Conservation (phyloP, 495 filamentous ascomycete genomes). For the Parathielavia appendiculata region DNA sequence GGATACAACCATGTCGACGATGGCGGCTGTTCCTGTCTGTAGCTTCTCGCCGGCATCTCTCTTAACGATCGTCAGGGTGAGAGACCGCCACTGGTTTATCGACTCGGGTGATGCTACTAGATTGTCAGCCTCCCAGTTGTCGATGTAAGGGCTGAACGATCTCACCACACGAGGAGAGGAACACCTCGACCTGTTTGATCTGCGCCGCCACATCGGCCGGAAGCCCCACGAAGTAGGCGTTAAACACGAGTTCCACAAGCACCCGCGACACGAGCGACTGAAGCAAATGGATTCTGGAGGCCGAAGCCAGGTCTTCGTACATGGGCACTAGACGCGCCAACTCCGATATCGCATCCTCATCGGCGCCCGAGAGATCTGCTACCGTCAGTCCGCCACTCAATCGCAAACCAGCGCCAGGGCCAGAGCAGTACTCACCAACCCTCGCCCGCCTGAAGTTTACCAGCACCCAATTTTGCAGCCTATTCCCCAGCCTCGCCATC, state of each 20-base stretch:
- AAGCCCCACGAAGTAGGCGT: constrained; percentile 50
- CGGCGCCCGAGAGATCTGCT: constrained; percentile 39
- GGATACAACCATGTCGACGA: constrained; percentile 36
- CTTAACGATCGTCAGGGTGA: constrained; percentile 47
- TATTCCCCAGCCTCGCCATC: constrained; percentile 47
- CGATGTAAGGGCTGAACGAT: background rate
- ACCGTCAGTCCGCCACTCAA: background rate
- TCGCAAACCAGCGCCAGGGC: background rate
- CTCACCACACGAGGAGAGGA: constrained; percentile 45
- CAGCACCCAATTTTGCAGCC: constrained; percentile 56
- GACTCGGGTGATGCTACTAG: constrained; percentile 41
- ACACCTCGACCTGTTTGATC: constrained; percentile 41
- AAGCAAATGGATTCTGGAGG: constrained; percentile 48
- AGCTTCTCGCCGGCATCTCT: constrained; percentile 42
- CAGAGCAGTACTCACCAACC: constrained; percentile 41
- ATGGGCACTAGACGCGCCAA: constrained; percentile 45
- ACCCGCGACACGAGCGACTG: constrained; percentile 49
- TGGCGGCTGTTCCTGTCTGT: constrained; percentile 34
- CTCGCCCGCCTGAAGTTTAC: constrained; percentile 49
- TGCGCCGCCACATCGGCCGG: constrained; percentile 38
- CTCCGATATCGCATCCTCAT: constrained; percentile 34
- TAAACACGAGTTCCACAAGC: constrained; percentile 48
- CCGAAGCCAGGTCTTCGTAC: constrained; percentile 43
- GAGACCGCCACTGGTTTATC: constrained; percentile 52
- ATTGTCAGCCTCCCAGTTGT: background rate